Conservation (phyloP, 371 early-diverging fungal genomes). For the Mortierella sp. region DNA sequence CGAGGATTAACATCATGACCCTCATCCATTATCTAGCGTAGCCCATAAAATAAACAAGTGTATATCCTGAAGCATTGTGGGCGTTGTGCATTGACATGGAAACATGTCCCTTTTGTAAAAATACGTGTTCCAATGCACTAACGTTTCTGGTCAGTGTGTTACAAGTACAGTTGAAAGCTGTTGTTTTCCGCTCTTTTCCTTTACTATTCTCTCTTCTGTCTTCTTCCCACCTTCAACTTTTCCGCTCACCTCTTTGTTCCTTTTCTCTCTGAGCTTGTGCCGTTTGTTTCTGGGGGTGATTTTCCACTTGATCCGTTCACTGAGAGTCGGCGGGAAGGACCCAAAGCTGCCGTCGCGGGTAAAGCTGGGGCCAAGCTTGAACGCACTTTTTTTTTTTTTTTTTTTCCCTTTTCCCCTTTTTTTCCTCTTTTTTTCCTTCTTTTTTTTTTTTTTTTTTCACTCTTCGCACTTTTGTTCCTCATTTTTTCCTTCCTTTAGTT, state of each 20-base stretch:
- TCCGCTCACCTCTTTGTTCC: not conserved
- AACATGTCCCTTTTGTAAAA: not conserved
- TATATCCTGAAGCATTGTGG: not conserved
- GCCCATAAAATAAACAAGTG: not conserved
- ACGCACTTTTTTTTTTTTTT: conserved; percentile 13
- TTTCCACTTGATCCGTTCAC: conserved; percentile 6
- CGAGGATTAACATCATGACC: not conserved
- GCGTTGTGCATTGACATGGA: not conserved
- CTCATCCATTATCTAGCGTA: not conserved
- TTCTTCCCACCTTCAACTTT: too few species aligned
- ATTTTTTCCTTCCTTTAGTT: not conserved
- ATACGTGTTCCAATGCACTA: too few species aligned
- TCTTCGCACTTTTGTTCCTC: not conserved
- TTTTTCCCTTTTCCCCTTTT: not conserved
- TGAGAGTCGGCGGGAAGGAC: conserved; percentile 1
- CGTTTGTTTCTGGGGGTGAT: not conserved
- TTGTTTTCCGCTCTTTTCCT: too few species aligned
- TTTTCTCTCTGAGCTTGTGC: not conserved
- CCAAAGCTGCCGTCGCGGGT: conserved; percentile 31
- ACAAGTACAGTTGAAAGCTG: too few species aligned
- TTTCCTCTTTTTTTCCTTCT: too few species aligned
- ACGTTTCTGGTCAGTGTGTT: too few species aligned
- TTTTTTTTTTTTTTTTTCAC: too few species aligned
- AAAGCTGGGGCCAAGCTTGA: conserved; percentile 45
- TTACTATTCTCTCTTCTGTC: too few species aligned